Percentiles rank a stretch among this genome's conserved stretches.
These are phyloP conservation scores for Gigaspora rosea DNA, from an alignment of 192 early-diverging fungal genomes.

Conservation along the genomic window DNA sequence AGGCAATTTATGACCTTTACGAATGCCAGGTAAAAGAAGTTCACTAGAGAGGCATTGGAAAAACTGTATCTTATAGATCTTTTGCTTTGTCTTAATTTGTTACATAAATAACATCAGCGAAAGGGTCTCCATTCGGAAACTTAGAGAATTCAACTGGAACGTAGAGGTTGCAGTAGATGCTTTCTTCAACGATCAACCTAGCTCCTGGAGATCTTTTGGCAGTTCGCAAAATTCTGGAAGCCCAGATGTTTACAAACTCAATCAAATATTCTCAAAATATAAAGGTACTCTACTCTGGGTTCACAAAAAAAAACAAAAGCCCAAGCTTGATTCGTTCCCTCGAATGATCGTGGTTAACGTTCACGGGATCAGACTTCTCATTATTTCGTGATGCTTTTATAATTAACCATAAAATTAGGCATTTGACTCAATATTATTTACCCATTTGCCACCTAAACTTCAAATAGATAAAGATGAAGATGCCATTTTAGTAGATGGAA, in stretches of 20 bases:
- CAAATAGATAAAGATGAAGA: conserved; percentile 59
- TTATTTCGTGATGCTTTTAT: neutral
- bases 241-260: conserved; percentile 46
- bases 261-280: conserved; percentile 70
- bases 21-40: conserved; percentile 40
- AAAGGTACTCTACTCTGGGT: conserved; percentile 48
- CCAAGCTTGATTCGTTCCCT: conserved; percentile 33
- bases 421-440: neutral
- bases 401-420: too few relatives aligned
- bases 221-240: neutral
- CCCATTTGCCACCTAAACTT: neutral
- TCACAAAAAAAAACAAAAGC: too few relatives aligned
- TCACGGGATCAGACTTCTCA: neutral
- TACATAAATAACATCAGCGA: conserved; percentile 45
- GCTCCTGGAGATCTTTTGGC: conserved; percentile 24
- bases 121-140: conserved; percentile 49
- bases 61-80: neutral
- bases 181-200: conserved; percentile 50
- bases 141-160: conserved; percentile 67
- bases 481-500: conserved; percentile 73
- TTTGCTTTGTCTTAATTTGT: neutral
- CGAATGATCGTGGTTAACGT: neutral
- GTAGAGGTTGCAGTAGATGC: conserved; percentile 65
- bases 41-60: neutral
- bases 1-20: conserved; percentile 50